Percentiles rank a stretch among this genome's conserved stretches.
Evolutionary conservation across 1,284 basidiomycete species (phyloP).

Genomic region (Ceratobasidium theobromae): DNA sequence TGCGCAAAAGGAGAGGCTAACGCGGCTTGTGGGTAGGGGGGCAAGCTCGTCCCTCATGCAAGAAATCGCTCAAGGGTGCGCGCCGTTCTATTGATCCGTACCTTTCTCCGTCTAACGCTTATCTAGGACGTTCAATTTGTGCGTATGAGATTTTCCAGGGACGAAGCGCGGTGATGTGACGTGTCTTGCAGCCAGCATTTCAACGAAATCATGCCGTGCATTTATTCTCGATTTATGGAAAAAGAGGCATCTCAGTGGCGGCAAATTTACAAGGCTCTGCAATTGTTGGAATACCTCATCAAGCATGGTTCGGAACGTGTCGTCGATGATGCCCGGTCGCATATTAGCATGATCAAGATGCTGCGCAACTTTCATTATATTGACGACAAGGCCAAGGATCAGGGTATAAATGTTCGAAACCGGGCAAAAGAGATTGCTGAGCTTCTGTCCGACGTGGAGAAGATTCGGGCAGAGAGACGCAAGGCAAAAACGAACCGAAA

Average conservation of each 20-base stretch:
- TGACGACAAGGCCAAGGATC: slow-evolving; percentile 98
- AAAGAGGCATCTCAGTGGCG: slow-evolving; percentile 98
- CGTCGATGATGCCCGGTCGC: slow-evolving; percentile 94
- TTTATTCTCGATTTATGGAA: slow-evolving; percentile 93
- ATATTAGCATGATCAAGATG: slow-evolving; percentile 96
- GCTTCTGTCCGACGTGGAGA: slow-evolving; percentile 87
- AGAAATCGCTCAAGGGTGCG: slow-evolving; percentile 93
- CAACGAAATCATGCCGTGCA: slow-evolving; percentile 99
- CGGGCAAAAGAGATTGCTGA: slow-evolving; percentile 90
- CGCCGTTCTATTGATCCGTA: slow-evolving; percentile 34
- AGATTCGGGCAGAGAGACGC: slow-evolving; percentile 83
- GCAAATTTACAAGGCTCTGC: slow-evolving; percentile 99
- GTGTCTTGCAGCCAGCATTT: slow-evolving; percentile 79
- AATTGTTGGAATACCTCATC: slow-evolving; percentile 92
- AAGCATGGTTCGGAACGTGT: slow-evolving; percentile 99
- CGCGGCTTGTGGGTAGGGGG: slow-evolving; percentile 61
- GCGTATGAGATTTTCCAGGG: slow-evolving; percentile 43
- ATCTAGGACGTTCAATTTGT: slow-evolving; percentile 88
- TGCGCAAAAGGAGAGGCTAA: neutral
- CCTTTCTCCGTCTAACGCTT: neutral
- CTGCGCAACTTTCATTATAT: slow-evolving; percentile 97
- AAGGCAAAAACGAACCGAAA: slow-evolving; percentile 92
- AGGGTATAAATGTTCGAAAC: slow-evolving; percentile 98
- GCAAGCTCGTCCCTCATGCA: slow-evolving; percentile 98
- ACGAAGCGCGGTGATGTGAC: neutral